phyloP scores from a whole-genome alignment of 2,329 filamentous ascomycete genomes.

The Neonectria magnoliae region DNA sequence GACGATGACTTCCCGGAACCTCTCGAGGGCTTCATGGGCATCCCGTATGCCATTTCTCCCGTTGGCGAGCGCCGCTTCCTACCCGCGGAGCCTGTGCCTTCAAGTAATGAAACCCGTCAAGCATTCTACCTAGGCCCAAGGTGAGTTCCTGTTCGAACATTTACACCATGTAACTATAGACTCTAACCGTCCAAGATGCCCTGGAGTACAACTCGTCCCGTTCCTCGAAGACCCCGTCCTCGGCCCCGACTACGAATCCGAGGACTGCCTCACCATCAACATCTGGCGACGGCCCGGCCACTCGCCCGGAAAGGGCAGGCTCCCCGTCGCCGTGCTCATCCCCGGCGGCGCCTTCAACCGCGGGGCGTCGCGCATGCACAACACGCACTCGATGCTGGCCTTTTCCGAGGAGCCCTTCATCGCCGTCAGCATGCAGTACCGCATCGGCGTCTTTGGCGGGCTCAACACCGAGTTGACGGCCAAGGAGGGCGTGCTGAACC shows the following conservation, averaged over 20 bases:
- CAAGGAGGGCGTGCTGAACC: constrained; percentile 63
- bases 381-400: constrained; percentile 58
- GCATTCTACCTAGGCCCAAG: constrained; percentile 40
- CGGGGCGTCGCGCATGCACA: constrained; percentile 51
- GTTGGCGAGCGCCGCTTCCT: constrained; percentile 54
- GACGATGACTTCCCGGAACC: constrained; percentile 45
- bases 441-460: constrained; percentile 69
- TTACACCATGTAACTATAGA: not conserved
- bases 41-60: constrained; percentile 59
- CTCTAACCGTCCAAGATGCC: constrained; percentile 38
- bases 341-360: constrained; percentile 47
- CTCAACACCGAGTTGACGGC: constrained; percentile 61
- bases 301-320: constrained; percentile 26
- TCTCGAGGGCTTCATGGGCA: constrained; percentile 55
- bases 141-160: constrained; percentile 3
- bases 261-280: constrained; percentile 43
- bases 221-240: constrained; percentile 45
- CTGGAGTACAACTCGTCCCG: constrained; percentile 44
- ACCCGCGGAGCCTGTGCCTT: constrained; percentile 44
- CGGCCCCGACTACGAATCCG: constrained; percentile 44
- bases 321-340: constrained; percentile 42
- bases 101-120: constrained; percentile 39
- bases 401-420: constrained; percentile 59
- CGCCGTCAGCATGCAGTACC: constrained; percentile 56
- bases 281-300: constrained; percentile 37